Evolutionary conservation across 495 filamentous ascomycete genomes (phyloP).

Genomic region (Aspergillus steynii): DNA sequence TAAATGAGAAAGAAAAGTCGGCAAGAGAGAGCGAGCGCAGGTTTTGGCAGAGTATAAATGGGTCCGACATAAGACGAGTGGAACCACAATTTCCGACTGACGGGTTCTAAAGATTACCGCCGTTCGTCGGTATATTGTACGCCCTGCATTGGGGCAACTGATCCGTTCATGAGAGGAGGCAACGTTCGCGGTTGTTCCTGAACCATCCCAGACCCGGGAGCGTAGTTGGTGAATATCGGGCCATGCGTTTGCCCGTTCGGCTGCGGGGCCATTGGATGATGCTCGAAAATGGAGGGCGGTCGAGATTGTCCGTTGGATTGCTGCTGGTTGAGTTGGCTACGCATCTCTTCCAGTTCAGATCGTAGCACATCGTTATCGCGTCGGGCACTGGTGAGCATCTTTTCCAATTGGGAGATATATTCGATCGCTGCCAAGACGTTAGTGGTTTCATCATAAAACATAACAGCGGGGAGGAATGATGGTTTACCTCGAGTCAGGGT

Average conservation of each 20-base stretch:
- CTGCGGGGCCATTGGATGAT: constrained; percentile 39
- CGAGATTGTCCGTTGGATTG: constrained; percentile 50
- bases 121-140: constrained; percentile 57
- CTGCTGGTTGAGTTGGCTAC: constrained; percentile 50
- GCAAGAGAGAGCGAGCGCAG: not conserved
- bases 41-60: constrained; percentile 1
- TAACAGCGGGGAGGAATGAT: not conserved
- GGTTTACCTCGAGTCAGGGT: constrained; percentile 89
- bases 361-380: constrained; percentile 54
- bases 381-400: constrained; percentile 29
- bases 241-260: constrained; percentile 39
- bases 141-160: constrained; percentile 56
- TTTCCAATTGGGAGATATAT: constrained; percentile 42
- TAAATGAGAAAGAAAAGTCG: constrained; percentile 8
- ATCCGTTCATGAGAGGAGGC: constrained; percentile 53
- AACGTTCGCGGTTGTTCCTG: constrained; percentile 52
- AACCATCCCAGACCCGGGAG: constrained; percentile 29
- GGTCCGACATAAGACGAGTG: not conserved
- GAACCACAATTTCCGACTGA: not conserved
- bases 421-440: constrained; percentile 38
- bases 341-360: constrained; percentile 50
- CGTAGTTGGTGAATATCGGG: constrained; percentile 36
- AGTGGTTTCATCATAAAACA: constrained; percentile 6
- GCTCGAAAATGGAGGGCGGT: constrained; percentile 41
- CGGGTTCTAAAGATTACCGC: constrained; percentile 25